Evolutionary conservation across 192 early-diverging fungal species (phyloP).

Genomic region (Podila verticillata): DNA sequence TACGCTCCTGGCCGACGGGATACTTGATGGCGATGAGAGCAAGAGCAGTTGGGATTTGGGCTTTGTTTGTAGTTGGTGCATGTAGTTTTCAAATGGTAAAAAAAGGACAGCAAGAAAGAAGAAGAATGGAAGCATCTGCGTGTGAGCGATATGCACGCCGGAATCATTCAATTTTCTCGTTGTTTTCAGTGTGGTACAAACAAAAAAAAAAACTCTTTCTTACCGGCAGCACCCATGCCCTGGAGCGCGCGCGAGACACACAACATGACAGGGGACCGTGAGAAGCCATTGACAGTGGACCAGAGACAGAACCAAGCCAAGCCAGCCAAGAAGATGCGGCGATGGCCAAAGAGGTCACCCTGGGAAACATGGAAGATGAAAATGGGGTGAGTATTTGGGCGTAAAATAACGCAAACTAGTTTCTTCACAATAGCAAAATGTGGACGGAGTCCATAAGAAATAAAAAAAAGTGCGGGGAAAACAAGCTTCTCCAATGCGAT

Average conservation of each 20-base stretch:
- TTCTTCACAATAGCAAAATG: not conserved
- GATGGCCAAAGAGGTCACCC: conserved; percentile 56
- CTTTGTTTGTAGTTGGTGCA: not conserved
- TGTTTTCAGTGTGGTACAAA: not conserved
- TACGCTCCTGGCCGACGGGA: conserved; percentile 28
- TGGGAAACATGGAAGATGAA: not conserved
- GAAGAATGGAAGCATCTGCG: not conserved
- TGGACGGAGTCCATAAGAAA: not conserved
- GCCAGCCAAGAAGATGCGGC: conserved; percentile 44
- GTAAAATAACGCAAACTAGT: not conserved
- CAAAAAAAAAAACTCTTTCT: not conserved
- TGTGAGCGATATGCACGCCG: no score
- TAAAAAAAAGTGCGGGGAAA: conserved; percentile 5
- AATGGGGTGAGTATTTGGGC: not conserved
- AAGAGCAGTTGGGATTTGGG: conserved; percentile 47
- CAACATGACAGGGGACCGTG: conserved; percentile 41
- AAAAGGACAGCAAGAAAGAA: not conserved
- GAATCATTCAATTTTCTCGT: no score
- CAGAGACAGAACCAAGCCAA: conserved; percentile 40
- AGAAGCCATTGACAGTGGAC: conserved; percentile 51
- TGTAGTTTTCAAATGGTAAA: not conserved
- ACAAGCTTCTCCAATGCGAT: not conserved
- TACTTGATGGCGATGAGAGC: conserved; percentile 50
- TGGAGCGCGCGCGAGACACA: conserved; percentile 54
- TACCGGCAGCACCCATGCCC: conserved; percentile 52